Evolutionary conservation across 768 basidiomycete species (phyloP).

Genomic region (Lactarius quietus): DNA sequence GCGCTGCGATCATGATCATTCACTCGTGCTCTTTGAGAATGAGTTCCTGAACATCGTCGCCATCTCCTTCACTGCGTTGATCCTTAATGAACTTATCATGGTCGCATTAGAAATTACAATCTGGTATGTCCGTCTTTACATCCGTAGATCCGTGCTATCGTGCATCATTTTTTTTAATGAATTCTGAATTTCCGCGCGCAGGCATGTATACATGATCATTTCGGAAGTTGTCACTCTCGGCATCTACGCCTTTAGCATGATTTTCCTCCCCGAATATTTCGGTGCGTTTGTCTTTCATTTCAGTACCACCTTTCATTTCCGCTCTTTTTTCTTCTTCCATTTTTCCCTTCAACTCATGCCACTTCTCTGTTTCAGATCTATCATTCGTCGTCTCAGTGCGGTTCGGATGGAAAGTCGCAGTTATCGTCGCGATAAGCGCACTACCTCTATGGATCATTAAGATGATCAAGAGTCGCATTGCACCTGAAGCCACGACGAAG

Average conservation of each 20-base stretch:
- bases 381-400: conserved; percentile 83
- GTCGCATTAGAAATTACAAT: conserved; percentile 97
- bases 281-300: conserved; percentile 49
- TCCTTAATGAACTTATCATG: conserved; percentile 98
- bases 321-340: neutral
- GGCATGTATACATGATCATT: conserved; percentile 95
- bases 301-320: neutral
- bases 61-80: conserved; percentile 94
- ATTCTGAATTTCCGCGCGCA: conserved; percentile 30
- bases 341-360: neutral
- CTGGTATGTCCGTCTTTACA: conserved; percentile 50
- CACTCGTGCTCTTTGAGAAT: conserved; percentile 91
- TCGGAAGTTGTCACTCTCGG: conserved; percentile 86
- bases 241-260: conserved; percentile 87
- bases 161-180: neutral
- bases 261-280: conserved; percentile 95
- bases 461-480: conserved; percentile 75
- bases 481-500: conserved; percentile 94
- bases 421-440: conserved; percentile 93
- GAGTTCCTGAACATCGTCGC: conserved; percentile 98
- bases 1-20: conserved; percentile 99
- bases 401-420: conserved; percentile 92
- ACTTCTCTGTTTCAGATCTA: conserved; percentile 55
- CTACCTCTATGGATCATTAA: conserved; percentile 91
- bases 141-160: neutral